Percentiles rank a stretch among this genome's conserved stretches.
Conservation (phyloP, 257 asterid genomes). For the Fraxinus pennsylvanica region DNA sequence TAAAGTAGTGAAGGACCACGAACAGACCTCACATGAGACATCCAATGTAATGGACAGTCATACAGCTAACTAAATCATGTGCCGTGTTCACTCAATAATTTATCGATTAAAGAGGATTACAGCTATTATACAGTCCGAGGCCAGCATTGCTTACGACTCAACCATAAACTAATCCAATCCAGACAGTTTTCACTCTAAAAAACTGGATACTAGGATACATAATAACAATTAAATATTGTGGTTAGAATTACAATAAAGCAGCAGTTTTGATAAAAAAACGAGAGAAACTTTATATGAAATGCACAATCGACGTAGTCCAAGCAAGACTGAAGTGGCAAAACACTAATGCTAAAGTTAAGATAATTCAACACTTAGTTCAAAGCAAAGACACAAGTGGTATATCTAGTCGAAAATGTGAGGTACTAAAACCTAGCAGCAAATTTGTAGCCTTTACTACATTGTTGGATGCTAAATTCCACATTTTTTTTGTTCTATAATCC, state of each 20-base stretch:
- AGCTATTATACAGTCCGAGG: not conserved
- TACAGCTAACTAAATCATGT: conserved; percentile 40
- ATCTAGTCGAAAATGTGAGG: not conserved
- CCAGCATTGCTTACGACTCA: conserved; percentile 4
- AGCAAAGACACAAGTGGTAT: not conserved
- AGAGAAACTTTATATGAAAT: not conserved
- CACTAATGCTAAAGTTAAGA: not conserved
- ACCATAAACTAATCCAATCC: not conserved
- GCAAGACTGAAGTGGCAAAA: not conserved
- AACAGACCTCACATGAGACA: conserved; percentile 36
- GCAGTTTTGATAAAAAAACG: not conserved
- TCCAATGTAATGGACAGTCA: conserved; percentile 14
- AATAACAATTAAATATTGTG: not conserved
- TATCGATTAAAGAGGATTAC: conserved; percentile 11
- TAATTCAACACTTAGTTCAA: not conserved
- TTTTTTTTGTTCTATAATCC: not conserved
- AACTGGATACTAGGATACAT: not conserved
- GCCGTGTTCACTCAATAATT: conserved; percentile 31
- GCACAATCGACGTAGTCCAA: too few species aligned
- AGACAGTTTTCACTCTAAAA: not conserved
- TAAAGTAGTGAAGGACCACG: conserved; percentile 36
- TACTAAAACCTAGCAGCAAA: not conserved
- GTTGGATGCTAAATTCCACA: not conserved
- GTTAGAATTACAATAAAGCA: not conserved
- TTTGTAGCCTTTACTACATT: not conserved